Percentiles rank a stretch among this genome's conserved stretches.
phyloP scores from a whole-genome alignment of 1,284 basidiomycete genomes.

The Wallemia hederae region DNA sequence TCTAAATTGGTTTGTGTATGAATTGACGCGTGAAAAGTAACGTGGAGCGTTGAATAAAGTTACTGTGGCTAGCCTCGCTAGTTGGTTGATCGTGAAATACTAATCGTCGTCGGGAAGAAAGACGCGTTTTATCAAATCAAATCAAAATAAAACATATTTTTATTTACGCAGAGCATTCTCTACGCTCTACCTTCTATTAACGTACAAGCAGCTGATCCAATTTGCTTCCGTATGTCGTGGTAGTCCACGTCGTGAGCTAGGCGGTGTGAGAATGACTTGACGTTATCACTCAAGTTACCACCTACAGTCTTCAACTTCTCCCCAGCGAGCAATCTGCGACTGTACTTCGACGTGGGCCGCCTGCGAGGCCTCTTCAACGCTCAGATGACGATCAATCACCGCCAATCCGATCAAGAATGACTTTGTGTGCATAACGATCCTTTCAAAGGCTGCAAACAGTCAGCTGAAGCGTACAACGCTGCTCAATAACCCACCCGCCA shows the following conservation, averaged over 20 bases:
- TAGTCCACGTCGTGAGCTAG: constrained; percentile 86
- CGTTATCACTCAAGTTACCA: constrained; percentile 7
- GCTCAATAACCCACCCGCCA: constrained; percentile 32
- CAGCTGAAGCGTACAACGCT: neutral
- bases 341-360: constrained; percentile 77
- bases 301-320: constrained; percentile 94
- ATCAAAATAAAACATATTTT: neutral
- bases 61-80: too few species aligned
- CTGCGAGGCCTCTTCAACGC: constrained; percentile 53
- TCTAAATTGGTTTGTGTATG: neutral
- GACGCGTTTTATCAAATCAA: neutral
- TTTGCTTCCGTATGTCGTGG: constrained; percentile 61
- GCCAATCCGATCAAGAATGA: constrained; percentile 70
- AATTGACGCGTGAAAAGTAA: neutral
- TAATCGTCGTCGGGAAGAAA: neutral
- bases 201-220: constrained; percentile 45
- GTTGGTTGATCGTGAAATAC: neutral
- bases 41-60: neutral
- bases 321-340: constrained; percentile 87
- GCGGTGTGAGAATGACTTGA: constrained; percentile 6
- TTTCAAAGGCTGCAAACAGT: constrained; percentile 43
- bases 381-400: constrained; percentile 41
- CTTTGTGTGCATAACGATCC: constrained; percentile 67
- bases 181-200: constrained; percentile 12
- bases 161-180: too few species aligned